Evolutionary conservation across 225 moss, liverwort and hornwort genomes (phyloP).

Genomic region (Physcomitrium patens): DNA sequence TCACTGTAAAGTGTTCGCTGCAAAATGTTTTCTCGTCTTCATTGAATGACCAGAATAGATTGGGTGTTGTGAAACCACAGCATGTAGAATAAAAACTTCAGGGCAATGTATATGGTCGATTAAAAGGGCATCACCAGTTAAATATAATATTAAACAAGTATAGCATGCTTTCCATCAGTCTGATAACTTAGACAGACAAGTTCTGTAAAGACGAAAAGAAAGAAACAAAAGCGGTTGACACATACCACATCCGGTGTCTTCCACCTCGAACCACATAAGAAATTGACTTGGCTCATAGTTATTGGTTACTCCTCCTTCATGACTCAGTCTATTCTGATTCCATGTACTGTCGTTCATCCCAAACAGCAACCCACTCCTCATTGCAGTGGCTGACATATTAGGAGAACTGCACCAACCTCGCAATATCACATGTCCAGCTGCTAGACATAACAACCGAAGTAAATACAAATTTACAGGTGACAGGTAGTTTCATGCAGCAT

Average conservation of each 20-base stretch:
- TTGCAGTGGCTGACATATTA: conserved; percentile 34
- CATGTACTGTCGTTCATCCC: conserved; percentile 45
- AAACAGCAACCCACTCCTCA: conserved; percentile 46
- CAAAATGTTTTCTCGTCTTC: not conserved
- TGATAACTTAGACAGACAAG: not conserved
- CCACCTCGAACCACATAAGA: conserved; percentile 86
- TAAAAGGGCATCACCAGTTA: not conserved
- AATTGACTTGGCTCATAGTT: conserved; percentile 46
- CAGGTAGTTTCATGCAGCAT: not conserved
- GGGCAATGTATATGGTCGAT: not conserved
- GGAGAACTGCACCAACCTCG: conserved; percentile 77
- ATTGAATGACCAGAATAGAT: not conserved
- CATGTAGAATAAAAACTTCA: not conserved
- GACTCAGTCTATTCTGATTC: conserved; percentile 39
- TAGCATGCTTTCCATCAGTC: not conserved
- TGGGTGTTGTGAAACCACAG: not conserved
- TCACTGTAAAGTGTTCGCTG: not conserved
- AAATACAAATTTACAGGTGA: not conserved
- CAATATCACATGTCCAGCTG: conserved; percentile 82
- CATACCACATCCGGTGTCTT: conserved; percentile 89
- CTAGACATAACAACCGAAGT: conserved; percentile 29
- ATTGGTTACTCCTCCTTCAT: conserved; percentile 32
- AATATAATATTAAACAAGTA: not conserved
- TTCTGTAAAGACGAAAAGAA: not conserved
- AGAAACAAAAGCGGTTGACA: not conserved